Evolutionary conservation across 305 asterid species (phyloP).

Genomic region (Fraxinus dipetala): DNA sequence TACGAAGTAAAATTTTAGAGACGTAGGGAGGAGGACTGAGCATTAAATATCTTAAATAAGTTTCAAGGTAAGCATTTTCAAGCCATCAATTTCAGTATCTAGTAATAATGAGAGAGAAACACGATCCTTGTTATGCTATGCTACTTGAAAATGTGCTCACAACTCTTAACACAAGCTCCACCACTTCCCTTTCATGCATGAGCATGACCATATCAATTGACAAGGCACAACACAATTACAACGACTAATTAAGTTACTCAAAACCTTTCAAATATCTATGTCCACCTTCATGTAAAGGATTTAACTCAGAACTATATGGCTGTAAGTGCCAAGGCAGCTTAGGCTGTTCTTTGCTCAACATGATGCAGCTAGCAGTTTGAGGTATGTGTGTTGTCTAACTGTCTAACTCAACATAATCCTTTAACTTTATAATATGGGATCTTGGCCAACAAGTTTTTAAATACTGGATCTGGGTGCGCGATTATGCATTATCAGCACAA

Average conservation of each 20-base stretch:
- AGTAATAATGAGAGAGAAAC: not conserved
- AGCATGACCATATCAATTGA: not conserved
- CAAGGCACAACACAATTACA: not conserved
- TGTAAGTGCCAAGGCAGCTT: not conserved
- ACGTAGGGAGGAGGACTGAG: not conserved
- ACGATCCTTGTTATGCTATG: not conserved
- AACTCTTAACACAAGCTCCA: not conserved
- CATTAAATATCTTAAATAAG: not conserved
- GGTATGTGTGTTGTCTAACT: not conserved
- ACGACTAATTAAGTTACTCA: not conserved
- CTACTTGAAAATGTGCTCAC: not conserved
- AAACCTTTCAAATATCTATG: not conserved
- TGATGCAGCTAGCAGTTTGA: not conserved
- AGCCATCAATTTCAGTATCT: not conserved
- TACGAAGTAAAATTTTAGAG: not conserved
- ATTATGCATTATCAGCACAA: not conserved
- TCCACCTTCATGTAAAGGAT: not conserved
- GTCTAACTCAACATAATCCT: not conserved
- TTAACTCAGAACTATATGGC: not conserved
- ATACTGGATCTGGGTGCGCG: not conserved
- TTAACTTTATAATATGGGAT: not conserved
- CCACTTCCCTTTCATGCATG: not conserved
- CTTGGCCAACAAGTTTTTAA: not conserved
- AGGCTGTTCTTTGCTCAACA: not conserved
- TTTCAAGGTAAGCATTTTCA: not conserved